These are phyloP conservation scores for Porodaedalea pini DNA, from an alignment of 1,284 basidiomycete genomes.

Conservation along the genomic window DNA sequence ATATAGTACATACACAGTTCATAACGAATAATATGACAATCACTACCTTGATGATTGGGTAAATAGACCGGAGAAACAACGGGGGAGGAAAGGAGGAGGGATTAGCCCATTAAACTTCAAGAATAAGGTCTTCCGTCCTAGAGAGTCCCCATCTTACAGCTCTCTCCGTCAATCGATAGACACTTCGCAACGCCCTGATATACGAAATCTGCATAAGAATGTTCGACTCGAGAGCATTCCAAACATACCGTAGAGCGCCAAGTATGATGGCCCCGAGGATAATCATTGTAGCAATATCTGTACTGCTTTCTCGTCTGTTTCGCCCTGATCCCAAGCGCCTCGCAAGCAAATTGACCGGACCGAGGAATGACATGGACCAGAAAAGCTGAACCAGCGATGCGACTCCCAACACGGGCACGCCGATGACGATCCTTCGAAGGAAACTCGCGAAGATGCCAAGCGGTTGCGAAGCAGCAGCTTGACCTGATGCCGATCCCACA, in stretches of 20 bases:
- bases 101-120: conserved; percentile 51
- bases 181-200: conserved; percentile 61
- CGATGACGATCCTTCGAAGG: conserved; percentile 64
- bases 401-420: conserved; percentile 72
- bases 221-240: conserved; percentile 3
- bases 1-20: conserved; percentile 3
- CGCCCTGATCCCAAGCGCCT: conserved; percentile 47
- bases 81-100: not conserved
- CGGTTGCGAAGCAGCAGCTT: conserved; percentile 26
- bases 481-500: conserved; percentile 19
- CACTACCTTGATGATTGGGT: too few species aligned
- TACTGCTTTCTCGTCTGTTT: conserved; percentile 48
- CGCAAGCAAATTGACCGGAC: conserved; percentile 63
- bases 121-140: conserved; percentile 72
- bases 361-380: conserved; percentile 54
- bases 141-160: conserved; percentile 58
- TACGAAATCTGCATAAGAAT: conserved; percentile 7
- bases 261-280: conserved; percentile 59
- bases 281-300: conserved; percentile 61
- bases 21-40: not conserved
- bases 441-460: conserved; percentile 52
- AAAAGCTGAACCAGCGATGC: conserved; percentile 72
- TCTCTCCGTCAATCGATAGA: conserved; percentile 61
- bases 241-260: conserved; percentile 57
- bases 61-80: not conserved